phyloP scores from a whole-genome alignment of 441 rosid species.

The Geranium incanum region DNA sequence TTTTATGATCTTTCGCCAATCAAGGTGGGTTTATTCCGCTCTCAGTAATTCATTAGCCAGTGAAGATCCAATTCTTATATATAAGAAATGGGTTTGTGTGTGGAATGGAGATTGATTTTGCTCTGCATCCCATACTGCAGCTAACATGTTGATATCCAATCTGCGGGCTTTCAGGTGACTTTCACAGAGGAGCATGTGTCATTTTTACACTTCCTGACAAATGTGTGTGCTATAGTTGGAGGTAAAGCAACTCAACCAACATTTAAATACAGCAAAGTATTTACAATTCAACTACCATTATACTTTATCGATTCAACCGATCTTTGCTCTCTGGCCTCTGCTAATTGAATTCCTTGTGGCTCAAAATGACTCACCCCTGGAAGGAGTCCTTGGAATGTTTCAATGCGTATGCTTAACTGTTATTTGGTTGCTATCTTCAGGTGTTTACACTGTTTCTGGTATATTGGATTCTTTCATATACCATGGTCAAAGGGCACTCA shows the following conservation, averaged over 20 bases:
- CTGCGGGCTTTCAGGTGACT: conserved; percentile 54
- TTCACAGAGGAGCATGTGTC: conserved; percentile 67
- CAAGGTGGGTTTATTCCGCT: conserved; percentile 41
- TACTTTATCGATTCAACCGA: too few relatives aligned
- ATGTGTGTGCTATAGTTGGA: conserved; percentile 90
- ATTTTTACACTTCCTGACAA: conserved; percentile 85
- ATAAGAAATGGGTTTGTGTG: too few relatives aligned
- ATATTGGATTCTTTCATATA: conserved; percentile 82
- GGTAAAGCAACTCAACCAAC: conserved; percentile 31
- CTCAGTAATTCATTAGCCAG: too few relatives aligned
- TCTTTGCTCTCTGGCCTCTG: too few relatives aligned
- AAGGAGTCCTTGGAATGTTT: too few relatives aligned
- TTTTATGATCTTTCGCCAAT: conserved; percentile 95
- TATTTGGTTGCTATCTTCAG: conserved; percentile 26
- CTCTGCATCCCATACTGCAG: not conserved
- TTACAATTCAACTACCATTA: too few relatives aligned
- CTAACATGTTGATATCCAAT: conserved; percentile 5
- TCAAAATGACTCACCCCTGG: too few relatives aligned
- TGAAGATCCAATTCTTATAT: too few relatives aligned
- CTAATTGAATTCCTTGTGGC: too few relatives aligned
- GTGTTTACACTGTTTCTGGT: conserved; percentile 89
- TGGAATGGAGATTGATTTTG: not conserved
- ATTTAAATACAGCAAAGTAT: not conserved
- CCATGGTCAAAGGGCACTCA: conserved; percentile 88
- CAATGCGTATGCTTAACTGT: too few relatives aligned